Evolutionary conservation across 177 flowering plant genomes (phyloP).

Genomic region (Vitis hybrid): DNA sequence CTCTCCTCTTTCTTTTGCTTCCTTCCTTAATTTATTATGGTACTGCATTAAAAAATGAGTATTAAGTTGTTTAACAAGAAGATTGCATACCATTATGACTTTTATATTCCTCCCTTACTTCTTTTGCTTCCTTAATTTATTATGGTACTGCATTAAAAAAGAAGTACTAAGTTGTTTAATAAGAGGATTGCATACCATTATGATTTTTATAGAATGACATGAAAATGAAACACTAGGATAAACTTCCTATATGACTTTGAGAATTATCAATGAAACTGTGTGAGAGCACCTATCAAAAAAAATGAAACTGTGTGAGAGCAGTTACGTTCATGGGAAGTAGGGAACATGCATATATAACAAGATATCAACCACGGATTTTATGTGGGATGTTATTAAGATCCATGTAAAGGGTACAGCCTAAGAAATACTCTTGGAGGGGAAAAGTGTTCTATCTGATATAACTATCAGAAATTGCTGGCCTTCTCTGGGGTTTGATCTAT

Average conservation of each 20-base stretch:
- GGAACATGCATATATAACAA: too few relatives aligned
- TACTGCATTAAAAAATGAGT: conserved; percentile 32
- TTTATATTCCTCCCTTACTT: conserved; percentile 72
- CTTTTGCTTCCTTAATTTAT: conserved; percentile 60
- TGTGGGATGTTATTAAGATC: too few relatives aligned
- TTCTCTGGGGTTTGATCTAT: not conserved
- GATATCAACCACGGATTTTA: too few relatives aligned
- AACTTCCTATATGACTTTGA: not conserved
- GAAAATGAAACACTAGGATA: not conserved
- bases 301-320: too few relatives aligned
- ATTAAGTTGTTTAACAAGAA: too few relatives aligned
- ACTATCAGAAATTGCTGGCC: too few relatives aligned
- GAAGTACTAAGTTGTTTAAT: too few relatives aligned
- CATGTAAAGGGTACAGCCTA: too few relatives aligned
- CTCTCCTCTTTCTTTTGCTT: conserved; percentile 80
- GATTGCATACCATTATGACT: conserved; percentile 25
- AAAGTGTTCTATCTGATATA: too few relatives aligned
- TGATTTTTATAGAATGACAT: conserved; percentile 34
- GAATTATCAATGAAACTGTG: not conserved
- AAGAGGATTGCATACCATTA: conserved; percentile 14
- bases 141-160: conserved; percentile 51
- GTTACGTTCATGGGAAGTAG: too few relatives aligned
- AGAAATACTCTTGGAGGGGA: too few relatives aligned
- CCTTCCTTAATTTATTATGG: conserved; percentile 54
- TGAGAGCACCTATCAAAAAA: too few relatives aligned